Evolutionary conservation across 2,329 filamentous ascomycete species (phyloP).

Genomic region (Didymosphaeria variabile): DNA sequence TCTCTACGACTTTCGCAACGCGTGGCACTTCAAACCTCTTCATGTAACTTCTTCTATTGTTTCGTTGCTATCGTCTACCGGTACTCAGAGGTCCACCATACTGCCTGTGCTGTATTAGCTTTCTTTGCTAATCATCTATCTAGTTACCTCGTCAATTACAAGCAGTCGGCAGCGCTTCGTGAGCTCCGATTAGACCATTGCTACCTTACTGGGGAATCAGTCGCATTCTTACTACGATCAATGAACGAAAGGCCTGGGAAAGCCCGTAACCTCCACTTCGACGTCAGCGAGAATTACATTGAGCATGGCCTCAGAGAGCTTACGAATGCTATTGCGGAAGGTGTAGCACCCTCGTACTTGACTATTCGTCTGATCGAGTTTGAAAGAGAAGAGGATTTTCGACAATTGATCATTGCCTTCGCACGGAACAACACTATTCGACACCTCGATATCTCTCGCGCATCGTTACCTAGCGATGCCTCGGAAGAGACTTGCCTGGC

Average conservation of each 20-base stretch:
- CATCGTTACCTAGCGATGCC: constrained; percentile 74
- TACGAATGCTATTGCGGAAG: constrained; percentile 60
- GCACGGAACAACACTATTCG: constrained; percentile 69
- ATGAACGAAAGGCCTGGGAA: constrained; percentile 63
- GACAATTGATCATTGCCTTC: constrained; percentile 69
- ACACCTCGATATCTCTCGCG: constrained; percentile 74
- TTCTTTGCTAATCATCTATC: constrained; percentile 45
- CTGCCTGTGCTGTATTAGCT: too few relatives aligned
- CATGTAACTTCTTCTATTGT: too few relatives aligned
- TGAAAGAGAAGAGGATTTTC: constrained; percentile 70
- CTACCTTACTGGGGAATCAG: constrained; percentile 69
- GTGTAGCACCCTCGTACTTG: constrained; percentile 68
- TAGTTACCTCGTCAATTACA: constrained; percentile 68
- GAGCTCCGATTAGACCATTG: constrained; percentile 73
- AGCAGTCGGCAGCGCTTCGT: constrained; percentile 66
- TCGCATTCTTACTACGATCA: constrained; percentile 71
- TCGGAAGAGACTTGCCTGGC: constrained; percentile 72
- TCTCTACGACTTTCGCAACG: background rate
- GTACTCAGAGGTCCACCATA: too few relatives aligned
- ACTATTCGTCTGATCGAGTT: constrained; percentile 76
- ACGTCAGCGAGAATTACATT: constrained; percentile 71
- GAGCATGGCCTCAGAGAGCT: constrained; percentile 62
- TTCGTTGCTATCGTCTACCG: too few relatives aligned
- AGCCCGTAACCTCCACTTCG: constrained; percentile 68
- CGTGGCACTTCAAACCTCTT: background rate